Conservation (phyloP, 2,329 filamentous ascomycete genomes). For the Alternaria tenuissima region DNA sequence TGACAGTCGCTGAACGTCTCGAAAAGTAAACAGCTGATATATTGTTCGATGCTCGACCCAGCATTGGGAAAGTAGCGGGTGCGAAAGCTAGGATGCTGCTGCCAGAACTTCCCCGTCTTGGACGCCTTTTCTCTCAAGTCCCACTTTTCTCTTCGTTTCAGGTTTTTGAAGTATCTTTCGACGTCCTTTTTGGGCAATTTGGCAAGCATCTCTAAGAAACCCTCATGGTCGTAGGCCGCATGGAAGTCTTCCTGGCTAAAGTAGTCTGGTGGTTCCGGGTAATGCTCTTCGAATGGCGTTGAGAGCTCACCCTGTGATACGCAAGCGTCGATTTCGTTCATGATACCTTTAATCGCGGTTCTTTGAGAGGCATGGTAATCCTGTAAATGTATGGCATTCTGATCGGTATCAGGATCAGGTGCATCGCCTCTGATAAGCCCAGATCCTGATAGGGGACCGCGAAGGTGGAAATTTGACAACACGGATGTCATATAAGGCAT, state of each 20-base stretch:
- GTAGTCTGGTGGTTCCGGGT: not conserved
- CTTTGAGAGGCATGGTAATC: not conserved
- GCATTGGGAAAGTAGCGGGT: not conserved
- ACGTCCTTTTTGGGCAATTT: not conserved
- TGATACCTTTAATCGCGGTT: too few species aligned
- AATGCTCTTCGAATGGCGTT: not conserved
- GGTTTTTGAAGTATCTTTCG: not conserved
- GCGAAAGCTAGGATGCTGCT: not conserved
- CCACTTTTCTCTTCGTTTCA: not conserved
- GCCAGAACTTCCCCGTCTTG: not conserved
- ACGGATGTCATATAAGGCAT: not conserved
- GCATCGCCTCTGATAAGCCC: not conserved
- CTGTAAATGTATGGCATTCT: not conserved
- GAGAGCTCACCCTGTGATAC: not conserved
- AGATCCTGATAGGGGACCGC: not conserved
- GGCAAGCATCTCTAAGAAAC: not conserved
- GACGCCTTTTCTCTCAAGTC: too few species aligned
- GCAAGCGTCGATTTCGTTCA: not conserved
- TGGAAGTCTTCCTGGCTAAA: not conserved
- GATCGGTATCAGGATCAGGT: not conserved
- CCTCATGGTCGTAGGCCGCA: not conserved
- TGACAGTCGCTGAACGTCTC: too few species aligned
- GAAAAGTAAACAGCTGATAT: not conserved
- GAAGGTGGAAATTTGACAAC: not conserved
- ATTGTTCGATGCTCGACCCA: not conserved